phyloP scores from a whole-genome alignment of 345 rosid genomes.

The Citrus glauca region DNA sequence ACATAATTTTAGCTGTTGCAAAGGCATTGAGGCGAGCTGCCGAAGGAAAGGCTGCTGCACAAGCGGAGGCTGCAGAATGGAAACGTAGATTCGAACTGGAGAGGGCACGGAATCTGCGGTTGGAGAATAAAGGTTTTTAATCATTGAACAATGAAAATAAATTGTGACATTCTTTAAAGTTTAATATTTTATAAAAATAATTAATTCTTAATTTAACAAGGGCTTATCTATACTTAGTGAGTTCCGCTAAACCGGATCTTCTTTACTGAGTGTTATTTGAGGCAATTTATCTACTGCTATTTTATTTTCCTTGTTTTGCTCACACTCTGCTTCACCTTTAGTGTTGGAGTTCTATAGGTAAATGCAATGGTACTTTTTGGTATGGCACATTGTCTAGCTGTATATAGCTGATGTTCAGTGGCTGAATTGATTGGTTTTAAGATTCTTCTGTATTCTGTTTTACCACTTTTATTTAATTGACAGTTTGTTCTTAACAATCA shows the following conservation, averaged over 20 bases:
- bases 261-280: not conserved
- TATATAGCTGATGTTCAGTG: not conserved
- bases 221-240: not conserved
- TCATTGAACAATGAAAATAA: slow-evolving; percentile 9
- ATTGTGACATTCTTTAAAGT: not conserved
- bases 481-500: not conserved
- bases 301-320: not conserved
- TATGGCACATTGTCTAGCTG: not conserved
- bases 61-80: slow-evolving; percentile 99
- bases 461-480: not conserved
- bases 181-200: not conserved
- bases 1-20: slow-evolving; percentile 73
- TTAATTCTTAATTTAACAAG: not conserved
- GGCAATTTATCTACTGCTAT: not conserved
- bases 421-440: not conserved
- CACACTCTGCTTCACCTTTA: not conserved
- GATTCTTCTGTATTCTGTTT: not conserved
- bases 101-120: slow-evolving; percentile 48
- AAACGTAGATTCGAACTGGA: slow-evolving; percentile 90
- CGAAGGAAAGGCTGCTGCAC: slow-evolving; percentile 95
- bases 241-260: not conserved
- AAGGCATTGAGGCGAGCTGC: slow-evolving; percentile 91
- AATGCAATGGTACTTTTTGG: not conserved
- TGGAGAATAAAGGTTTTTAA: slow-evolving; percentile 60
- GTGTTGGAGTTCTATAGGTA: not conserved